Conservation (phyloP, 306 rosid species). For the Fragaria vesca region DNA sequence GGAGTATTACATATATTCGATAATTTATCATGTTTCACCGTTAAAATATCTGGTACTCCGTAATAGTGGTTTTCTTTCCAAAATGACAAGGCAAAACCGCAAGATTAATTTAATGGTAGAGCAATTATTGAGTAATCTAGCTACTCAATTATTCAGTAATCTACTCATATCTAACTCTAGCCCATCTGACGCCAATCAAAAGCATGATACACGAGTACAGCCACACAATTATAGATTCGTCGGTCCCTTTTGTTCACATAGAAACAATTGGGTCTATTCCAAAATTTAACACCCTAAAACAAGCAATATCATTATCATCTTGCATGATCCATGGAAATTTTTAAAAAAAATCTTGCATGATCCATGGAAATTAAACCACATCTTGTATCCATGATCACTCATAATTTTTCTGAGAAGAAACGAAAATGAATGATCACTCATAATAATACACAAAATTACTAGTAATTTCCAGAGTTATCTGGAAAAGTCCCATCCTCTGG, state of each 20-base stretch:
- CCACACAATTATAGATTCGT: neutral
- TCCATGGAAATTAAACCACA: neutral
- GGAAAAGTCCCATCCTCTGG: neutral
- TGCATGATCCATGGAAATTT: neutral
- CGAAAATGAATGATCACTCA: neutral
- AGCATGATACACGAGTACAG: constrained; percentile 1
- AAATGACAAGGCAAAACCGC: neutral
- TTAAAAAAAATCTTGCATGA: neutral
- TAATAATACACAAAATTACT: neutral
- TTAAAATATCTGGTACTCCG: neutral
- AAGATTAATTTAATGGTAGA: neutral
- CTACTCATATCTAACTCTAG: neutral
- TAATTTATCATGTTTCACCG: neutral
- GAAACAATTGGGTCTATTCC: neutral
- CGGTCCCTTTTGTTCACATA: neutral
- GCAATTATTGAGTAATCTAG: neutral
- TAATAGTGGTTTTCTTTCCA: neutral
- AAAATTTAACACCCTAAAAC: neutral
- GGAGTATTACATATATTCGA: neutral
- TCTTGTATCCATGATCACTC: neutral
- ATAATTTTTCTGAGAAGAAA: neutral
- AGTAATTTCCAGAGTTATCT: neutral
- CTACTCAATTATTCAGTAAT: neutral
- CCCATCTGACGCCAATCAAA: neutral
- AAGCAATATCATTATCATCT: neutral